A percentile compares a stretch with the other conserved stretches of the same genome.
Conservation (phyloP, 352 stramenopile genomes). For the Phytophthora pini region DNA sequence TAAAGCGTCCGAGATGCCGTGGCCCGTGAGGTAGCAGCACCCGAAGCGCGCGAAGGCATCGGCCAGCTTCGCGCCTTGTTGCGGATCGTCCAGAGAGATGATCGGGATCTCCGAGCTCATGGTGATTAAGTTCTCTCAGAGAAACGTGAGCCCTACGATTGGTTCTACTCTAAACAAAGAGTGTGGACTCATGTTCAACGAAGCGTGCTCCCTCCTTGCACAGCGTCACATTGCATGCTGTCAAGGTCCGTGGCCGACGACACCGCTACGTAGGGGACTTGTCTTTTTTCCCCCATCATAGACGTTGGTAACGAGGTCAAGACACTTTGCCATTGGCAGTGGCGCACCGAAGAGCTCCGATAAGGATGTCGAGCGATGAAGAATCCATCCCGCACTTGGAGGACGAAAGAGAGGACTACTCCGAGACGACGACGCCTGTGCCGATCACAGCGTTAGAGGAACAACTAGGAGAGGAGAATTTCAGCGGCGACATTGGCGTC, state of each 20-base stretch:
- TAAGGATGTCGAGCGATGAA: conserved; percentile 27
- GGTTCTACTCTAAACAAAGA: conserved; percentile 1
- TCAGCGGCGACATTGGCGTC: conserved; percentile 67
- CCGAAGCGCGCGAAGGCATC: conserved; percentile 71
- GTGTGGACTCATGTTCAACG: conserved; percentile 11
- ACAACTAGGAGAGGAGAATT: conserved; percentile 21
- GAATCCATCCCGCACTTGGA: conserved; percentile 18
- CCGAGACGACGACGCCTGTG: conserved; percentile 22
- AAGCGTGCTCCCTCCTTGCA: conserved; percentile 5
- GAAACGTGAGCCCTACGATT: conserved; percentile 12
- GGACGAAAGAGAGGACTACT: conserved; percentile 18
- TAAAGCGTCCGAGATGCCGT: conserved; percentile 60
- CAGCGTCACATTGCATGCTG: conserved; percentile 15
- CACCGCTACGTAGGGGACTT: conserved; percentile 7
- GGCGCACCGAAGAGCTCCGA: conserved; percentile 19
- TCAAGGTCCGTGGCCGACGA: conserved; percentile 12
- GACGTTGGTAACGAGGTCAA: conserved; percentile 21
- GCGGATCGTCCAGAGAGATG: conserved; percentile 62
- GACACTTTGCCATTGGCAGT: conserved; percentile 9
- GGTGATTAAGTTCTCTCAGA: neutral
- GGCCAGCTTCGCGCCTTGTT: conserved; percentile 50
- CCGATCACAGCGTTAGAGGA: conserved; percentile 12
- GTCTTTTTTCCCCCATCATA: conserved; percentile 23
- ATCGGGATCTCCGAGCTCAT: conserved; percentile 46
- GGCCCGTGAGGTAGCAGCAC: conserved; percentile 77